phyloP scores from a whole-genome alignment of 305 asterid species.

The Withania somnifera region DNA sequence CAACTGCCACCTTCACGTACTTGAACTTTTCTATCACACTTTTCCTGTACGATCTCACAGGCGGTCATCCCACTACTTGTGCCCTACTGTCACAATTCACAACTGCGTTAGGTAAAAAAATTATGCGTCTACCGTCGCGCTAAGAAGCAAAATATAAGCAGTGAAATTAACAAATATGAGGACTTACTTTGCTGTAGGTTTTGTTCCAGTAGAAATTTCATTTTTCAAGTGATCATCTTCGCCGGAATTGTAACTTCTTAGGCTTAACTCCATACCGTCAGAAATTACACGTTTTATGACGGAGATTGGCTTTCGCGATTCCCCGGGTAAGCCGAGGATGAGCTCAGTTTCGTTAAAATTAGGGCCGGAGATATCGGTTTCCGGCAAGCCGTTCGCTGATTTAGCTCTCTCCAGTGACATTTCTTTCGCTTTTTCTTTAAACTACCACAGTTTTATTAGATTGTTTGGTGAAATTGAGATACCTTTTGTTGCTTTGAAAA shows the following conservation, averaged over 20 bases:
- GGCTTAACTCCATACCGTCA: slow-evolving; percentile 28
- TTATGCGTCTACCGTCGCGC: background rate
- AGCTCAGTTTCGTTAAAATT: slow-evolving; percentile 47
- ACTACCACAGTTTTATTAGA: background rate
- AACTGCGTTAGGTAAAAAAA: background rate
- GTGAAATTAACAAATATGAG: background rate
- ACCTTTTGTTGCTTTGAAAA: background rate
- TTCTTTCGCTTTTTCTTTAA: background rate
- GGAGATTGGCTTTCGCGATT: slow-evolving; percentile 7
- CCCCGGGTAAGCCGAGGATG: slow-evolving; percentile 49
- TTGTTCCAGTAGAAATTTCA: slow-evolving; percentile 7
- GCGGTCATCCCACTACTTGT: slow-evolving; percentile 30
- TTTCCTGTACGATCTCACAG: slow-evolving; percentile 18
- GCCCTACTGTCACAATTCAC: slow-evolving; percentile 5
- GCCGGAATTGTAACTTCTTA: slow-evolving; percentile 14
- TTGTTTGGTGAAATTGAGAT: background rate
- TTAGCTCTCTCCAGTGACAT: slow-evolving; percentile 17
- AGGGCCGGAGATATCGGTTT: slow-evolving; percentile 14
- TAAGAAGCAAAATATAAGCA: no score
- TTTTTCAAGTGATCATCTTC: background rate
- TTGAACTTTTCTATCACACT: slow-evolving; percentile 8
- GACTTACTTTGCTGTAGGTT: slow-evolving; percentile 22
- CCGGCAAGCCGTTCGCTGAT: slow-evolving; percentile 7
- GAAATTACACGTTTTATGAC: slow-evolving; percentile 39
- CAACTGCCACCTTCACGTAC: slow-evolving; percentile 64